Conservation (phyloP, 176 grass and related monocot species). For the Oryza rufipogon region DNA sequence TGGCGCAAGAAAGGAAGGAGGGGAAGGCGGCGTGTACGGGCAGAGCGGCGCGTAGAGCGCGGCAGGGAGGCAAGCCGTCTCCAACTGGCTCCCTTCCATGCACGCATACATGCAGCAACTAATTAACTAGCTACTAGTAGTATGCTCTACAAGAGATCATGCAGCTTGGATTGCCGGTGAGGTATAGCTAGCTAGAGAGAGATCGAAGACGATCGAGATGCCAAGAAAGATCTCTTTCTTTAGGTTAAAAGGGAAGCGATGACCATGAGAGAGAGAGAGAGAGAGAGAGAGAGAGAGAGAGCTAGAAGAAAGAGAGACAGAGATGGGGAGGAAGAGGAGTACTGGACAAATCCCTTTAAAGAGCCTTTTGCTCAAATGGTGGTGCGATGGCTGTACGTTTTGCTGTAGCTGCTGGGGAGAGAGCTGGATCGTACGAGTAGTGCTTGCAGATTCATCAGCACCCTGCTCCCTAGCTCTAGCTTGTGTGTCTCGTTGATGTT, state of each 20-base stretch:
- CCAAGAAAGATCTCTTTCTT: constrained; percentile 44
- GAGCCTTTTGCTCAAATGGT: constrained; percentile 69
- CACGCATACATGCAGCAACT: constrained; percentile 30
- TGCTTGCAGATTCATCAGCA: constrained; percentile 41
- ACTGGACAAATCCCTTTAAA: constrained; percentile 59
- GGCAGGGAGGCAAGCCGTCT: constrained; percentile 42
- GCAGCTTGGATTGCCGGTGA: neutral
- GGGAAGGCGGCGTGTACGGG: constrained; percentile 25
- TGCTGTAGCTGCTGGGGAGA: constrained; percentile 39
- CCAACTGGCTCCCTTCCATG: constrained; percentile 62
- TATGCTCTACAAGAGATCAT: constrained; percentile 19
- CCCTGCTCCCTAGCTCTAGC: constrained; percentile 24
- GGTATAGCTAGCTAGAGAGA: neutral
- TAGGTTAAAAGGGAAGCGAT: constrained; percentile 39
- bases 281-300: constrained; percentile 13
- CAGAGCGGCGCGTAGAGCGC: constrained; percentile 40
- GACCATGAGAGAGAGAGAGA: neutral
- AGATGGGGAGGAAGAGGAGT: constrained; percentile 6
- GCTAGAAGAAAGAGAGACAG: neutral
- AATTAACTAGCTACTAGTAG: neutral
- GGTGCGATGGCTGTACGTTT: constrained; percentile 43
- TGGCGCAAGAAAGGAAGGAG: constrained; percentile 26
- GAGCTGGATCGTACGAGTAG: constrained; percentile 7
- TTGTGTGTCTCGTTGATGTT: constrained; percentile 1
- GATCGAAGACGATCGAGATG: neutral